These are phyloP conservation scores for Plasmodium sp. DNA, from an alignment of 169 alveolate genomes.

Conservation along the genomic window DNA sequence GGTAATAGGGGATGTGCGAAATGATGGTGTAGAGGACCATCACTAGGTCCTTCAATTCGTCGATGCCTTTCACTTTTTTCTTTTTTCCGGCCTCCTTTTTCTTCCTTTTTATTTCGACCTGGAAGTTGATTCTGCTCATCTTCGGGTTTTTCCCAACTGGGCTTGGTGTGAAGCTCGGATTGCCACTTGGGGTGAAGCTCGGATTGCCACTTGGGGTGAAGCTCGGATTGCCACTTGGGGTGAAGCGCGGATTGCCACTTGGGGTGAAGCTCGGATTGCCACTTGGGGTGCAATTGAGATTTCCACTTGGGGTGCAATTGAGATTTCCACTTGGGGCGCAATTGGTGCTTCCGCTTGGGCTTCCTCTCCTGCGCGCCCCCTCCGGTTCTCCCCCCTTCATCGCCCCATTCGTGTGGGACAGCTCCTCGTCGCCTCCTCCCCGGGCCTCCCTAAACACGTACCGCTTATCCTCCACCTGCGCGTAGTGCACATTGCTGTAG, in stretches of 20 bases:
- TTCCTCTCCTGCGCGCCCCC: neutral
- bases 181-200: neutral
- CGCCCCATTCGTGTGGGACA: neutral
- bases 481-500: constrained; percentile 44
- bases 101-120: constrained; percentile 23
- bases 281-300: too few relatives aligned
- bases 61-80: constrained; percentile 5
- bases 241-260: neutral
- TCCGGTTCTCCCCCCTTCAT: neutral
- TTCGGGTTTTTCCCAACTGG: neutral
- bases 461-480: constrained; percentile 2
- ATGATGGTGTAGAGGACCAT: constrained; percentile 51
- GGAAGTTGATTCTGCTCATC: neutral
- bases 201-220: too few relatives aligned
- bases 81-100: constrained; percentile 3
- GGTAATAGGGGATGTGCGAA: constrained; percentile 66
- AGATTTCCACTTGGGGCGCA: neutral
- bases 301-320: too few relatives aligned
- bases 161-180: neutral
- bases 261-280: neutral
- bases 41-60: constrained; percentile 54
- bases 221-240: neutral
- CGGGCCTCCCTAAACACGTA: constrained; percentile 4
- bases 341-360: neutral
- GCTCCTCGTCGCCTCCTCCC: neutral